These are phyloP conservation scores for Aspergillus viridinutans DNA, from an alignment of 2,329 filamentous ascomycete genomes.

Conservation along the genomic window DNA sequence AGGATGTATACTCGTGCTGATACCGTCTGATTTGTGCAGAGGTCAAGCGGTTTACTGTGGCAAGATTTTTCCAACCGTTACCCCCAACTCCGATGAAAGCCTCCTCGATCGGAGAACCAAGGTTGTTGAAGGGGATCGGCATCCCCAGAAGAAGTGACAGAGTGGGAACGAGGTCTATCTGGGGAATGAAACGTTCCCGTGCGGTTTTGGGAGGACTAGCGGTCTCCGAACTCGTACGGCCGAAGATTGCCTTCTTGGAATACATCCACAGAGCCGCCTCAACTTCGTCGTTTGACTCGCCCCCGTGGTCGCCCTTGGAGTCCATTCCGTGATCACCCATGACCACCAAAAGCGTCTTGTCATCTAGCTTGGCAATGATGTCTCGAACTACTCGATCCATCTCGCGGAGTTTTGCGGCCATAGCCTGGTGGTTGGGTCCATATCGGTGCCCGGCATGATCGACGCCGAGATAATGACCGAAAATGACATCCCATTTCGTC, in stretches of 20 bases:
- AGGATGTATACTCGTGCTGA: conserved; percentile 74
- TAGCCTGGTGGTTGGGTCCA: conserved; percentile 85
- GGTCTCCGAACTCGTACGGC: conserved; percentile 62
- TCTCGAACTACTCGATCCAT: conserved; percentile 79
- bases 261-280: conserved; percentile 98
- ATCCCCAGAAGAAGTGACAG: conserved; percentile 81
- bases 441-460: conserved; percentile 97
- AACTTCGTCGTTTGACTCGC: conserved; percentile 93
- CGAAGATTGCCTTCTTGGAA: conserved; percentile 80
- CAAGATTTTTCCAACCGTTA: conserved; percentile 71
- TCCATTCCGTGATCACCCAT: conserved; percentile 99
- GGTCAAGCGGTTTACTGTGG: conserved; percentile 69
- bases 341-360: conserved; percentile 82
- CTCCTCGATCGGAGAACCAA: conserved; percentile 89
- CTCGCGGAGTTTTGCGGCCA: conserved; percentile 83
- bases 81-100: conserved; percentile 72
- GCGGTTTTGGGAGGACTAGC: conserved; percentile 60
- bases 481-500: conserved; percentile 83
- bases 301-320: conserved; percentile 93
- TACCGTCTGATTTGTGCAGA: conserved; percentile 87
- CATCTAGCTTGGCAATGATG: conserved; percentile 68
- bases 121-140: conserved; percentile 93
- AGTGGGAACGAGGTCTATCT: conserved; percentile 95
- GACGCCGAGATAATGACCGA: conserved; percentile 90
- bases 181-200: conserved; percentile 67